phyloP scores from a whole-genome alignment of 108 stramenopile genomes.

The Nannochloropsis granulata region DNA sequence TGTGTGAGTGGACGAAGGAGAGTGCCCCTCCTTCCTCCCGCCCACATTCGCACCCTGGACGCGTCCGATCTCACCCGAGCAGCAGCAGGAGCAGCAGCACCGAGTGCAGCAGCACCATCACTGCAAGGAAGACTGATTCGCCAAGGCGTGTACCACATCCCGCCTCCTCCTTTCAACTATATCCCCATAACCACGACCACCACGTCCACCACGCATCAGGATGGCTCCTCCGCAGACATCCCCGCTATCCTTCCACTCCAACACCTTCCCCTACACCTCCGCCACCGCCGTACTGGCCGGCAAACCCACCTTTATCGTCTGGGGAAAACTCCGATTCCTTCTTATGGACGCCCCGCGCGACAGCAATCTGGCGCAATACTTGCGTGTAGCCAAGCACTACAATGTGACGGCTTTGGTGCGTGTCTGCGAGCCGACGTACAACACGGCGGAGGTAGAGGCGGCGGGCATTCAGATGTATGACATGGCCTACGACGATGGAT shows the following conservation, averaged over 20 bases:
- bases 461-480: constrained; percentile 78
- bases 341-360: constrained; percentile 97
- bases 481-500: constrained; percentile 87
- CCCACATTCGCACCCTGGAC: background rate
- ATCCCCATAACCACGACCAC: background rate
- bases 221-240: background rate
- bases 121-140: background rate
- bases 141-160: background rate
- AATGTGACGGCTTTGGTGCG: constrained; percentile 80
- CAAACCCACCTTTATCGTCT: constrained; percentile 33
- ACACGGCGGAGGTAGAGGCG: constrained; percentile 44
- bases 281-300: constrained; percentile 4
- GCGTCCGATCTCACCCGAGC: background rate
- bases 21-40: background rate
- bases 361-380: constrained; percentile 73
- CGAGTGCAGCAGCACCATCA: background rate
- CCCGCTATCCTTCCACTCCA: background rate
- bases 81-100: background rate
- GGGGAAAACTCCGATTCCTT: constrained; percentile 59
- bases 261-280: background rate
- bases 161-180: background rate
- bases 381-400: constrained; percentile 69
- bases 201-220: background rate
- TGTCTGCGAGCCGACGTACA: constrained; percentile 84
- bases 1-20: background rate